Base-by-base conservation (phyloP, 352 stramenopile species). In the Aphanomyces cochlioides region DNA sequence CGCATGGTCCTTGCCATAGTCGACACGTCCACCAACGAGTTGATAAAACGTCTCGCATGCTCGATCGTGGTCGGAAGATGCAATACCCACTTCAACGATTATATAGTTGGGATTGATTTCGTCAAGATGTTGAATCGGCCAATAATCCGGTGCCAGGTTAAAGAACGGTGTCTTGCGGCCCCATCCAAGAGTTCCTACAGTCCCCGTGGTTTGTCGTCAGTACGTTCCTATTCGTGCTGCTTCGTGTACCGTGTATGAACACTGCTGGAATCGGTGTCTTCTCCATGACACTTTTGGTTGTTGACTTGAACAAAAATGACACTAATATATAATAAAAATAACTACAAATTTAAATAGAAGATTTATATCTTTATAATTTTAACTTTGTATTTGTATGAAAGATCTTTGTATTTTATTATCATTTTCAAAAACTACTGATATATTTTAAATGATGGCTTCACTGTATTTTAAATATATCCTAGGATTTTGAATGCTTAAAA, bases 11-110 rank as follows among this genome's bases (percentile, higher is more conserved):
- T 84, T 71, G 8, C 84, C 84, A 39, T 91, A 91, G 76, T 91
- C 81, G 8, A 92, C 84, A 7, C 64, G 64, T 13, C 84, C 82
- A 4, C 84, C 84, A 4, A 80, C 66, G 41, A 92, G 73, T 56
- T 90, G 82, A 74, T 83, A 92, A 56, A 92, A 92, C 2, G 74
- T 66, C 56, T 92, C 84, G 57, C 84, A 92, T 0, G 81, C 81
- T 43, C 84, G 80, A 67, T 92, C 84, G 69, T 92, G 82, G 66
- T 90, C 81, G 12, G 84, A 92, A 2, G 84, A 88, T 17, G 85
- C 74, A 34, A 76, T 67, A 38, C 84, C 84, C 8, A 91, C 80
- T 64, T 90, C 81, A 15, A 89, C 74, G 1, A 91, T 53, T 38
- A 84, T 36, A 56, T 88, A 79, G 74, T 90, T 89, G n/a, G 79